Conservation (phyloP, 2,329 filamentous ascomycete species). For the Neonectria ditissima region DNA sequence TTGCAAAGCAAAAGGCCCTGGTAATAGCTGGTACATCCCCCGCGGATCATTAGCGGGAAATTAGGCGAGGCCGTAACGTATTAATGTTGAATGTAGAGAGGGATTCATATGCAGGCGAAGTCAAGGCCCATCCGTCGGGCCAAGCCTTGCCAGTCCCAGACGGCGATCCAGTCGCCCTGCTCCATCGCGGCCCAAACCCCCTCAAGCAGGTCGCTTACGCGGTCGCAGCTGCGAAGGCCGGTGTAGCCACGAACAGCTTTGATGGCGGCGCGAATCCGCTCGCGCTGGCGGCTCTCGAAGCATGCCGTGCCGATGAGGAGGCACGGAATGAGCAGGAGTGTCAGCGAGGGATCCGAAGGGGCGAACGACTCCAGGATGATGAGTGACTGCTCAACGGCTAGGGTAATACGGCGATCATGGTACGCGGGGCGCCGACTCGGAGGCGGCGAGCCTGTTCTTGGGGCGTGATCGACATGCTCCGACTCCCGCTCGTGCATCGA, state of each 20-base stretch:
- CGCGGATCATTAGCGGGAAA: conserved; percentile 16
- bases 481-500: conserved; percentile 55
- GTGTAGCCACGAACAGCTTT: conserved; percentile 68
- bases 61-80: conserved; percentile 22
- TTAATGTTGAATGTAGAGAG: conserved; percentile 14
- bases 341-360: conserved; percentile 69
- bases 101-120: conserved; percentile 64
- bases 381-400: conserved; percentile 69
- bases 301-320: conserved; percentile 71
- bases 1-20: conserved; percentile 5
- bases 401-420: conserved; percentile 63
- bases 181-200: conserved; percentile 72
- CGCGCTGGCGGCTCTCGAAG: conserved; percentile 64
- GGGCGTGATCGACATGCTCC: conserved; percentile 29
- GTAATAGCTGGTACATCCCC: conserved; percentile 5
- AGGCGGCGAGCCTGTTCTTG: conserved; percentile 56
- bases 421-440: conserved; percentile 60
- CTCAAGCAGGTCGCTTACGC: conserved; percentile 65
- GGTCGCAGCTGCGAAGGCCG: conserved; percentile 68
- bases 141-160: conserved; percentile 74
- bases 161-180: conserved; percentile 65
- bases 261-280: conserved; percentile 63
- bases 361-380: conserved; percentile 66
- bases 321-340: conserved; percentile 69
- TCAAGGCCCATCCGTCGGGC: conserved; percentile 65